Percentiles rank a stretch among this genome's conserved stretches.
Evolutionary conservation across 306 rosid species (phyloP).

Genomic region (Vicia villosa): DNA sequence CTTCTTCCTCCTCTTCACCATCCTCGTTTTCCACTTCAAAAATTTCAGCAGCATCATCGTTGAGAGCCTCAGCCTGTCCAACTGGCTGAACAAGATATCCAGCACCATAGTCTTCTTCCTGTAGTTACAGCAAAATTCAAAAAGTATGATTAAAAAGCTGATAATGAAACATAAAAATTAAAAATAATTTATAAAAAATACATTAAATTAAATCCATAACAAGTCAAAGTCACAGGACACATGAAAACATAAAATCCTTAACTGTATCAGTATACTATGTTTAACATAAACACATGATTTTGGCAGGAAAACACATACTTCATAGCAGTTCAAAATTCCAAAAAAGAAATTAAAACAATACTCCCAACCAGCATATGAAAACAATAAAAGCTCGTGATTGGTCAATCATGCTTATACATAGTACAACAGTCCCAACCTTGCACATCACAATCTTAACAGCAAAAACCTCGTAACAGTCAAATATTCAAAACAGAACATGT

Average conservation of each 20-base stretch:
- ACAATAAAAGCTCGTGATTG: neutral
- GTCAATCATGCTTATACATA: neutral
- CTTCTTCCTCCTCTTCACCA: constrained; percentile 62
- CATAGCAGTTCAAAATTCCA: neutral
- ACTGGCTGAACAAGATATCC: constrained; percentile 90
- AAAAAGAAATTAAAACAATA: neutral
- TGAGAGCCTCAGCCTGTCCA: constrained; percentile 57
- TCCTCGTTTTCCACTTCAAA: constrained; percentile 56
- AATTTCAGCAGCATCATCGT: constrained; percentile 51
- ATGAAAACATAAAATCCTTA: neutral
- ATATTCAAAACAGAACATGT: neutral
- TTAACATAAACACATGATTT: neutral
- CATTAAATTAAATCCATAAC: neutral
- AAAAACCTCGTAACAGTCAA: neutral
- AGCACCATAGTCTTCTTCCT: constrained; percentile 83
- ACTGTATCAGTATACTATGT: neutral
- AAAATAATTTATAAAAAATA: no score
- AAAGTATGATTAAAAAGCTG: neutral
- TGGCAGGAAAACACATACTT: neutral
- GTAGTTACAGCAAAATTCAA: constrained; percentile 33
- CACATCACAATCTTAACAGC: neutral
- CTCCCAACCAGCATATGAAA: neutral
- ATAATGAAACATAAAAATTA: neutral
- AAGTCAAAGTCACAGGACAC: neutral
- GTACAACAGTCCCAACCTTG: neutral